phyloP scores from a whole-genome alignment of 768 basidiomycete species.

The Leccinum pellstonianum region DNA sequence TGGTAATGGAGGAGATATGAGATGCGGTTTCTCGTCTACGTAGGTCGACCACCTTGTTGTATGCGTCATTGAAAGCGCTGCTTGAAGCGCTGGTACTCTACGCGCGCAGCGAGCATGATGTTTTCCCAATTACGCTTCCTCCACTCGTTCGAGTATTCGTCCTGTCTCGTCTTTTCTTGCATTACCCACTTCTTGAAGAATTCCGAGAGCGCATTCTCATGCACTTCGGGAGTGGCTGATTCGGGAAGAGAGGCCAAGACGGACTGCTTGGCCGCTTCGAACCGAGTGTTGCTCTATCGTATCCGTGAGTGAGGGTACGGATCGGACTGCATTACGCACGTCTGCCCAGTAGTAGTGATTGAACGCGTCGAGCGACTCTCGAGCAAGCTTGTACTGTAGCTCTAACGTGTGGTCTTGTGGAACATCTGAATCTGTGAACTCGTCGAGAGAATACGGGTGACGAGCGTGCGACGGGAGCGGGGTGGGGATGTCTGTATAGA shows the following conservation, averaged over 20 bases:
- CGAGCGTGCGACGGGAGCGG: slow-evolving; percentile 27
- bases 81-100: slow-evolving; percentile 48
- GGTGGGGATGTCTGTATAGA: slow-evolving; percentile 62
- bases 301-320: slow-evolving; percentile 5
- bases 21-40: slow-evolving; percentile 13
- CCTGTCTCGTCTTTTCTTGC: slow-evolving; percentile 60
- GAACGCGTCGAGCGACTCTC: slow-evolving; percentile 70
- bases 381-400: slow-evolving; percentile 67
- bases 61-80: slow-evolving; percentile 29
- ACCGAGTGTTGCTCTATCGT: slow-evolving; percentile 74
- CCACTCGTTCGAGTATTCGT: slow-evolving; percentile 66
- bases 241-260: slow-evolving; percentile 56
- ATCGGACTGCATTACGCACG: slow-evolving; percentile 42
- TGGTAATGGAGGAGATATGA: slow-evolving; percentile 54
- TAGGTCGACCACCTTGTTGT: background rate
- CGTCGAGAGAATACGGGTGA: slow-evolving; percentile 79
- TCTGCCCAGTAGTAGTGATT: slow-evolving; percentile 82
- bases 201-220: slow-evolving; percentile 66
- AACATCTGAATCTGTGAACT: slow-evolving; percentile 46
- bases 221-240: slow-evolving; percentile 48
- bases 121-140: slow-evolving; percentile 56
- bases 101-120: slow-evolving; percentile 58
- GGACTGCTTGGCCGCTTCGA: slow-evolving; percentile 64
- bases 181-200: slow-evolving; percentile 76
- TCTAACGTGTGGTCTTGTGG: slow-evolving; percentile 45